These are phyloP conservation scores for Sonneratia caseolaris DNA, from an alignment of 345 rosid species.

Conservation along the genomic window DNA sequence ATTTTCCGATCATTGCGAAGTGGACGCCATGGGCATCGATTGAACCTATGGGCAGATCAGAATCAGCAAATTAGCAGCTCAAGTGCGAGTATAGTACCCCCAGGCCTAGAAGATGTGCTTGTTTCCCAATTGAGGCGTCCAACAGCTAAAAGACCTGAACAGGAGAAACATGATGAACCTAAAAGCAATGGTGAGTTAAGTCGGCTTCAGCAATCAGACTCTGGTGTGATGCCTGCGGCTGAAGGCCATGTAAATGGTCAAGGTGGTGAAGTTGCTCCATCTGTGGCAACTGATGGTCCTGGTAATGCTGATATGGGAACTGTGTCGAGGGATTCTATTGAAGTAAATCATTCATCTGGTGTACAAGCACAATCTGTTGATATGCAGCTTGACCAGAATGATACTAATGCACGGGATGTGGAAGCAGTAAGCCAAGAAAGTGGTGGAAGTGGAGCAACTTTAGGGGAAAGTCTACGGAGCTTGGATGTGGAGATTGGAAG, in stretches of 20 bases:
- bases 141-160: constrained; percentile 50
- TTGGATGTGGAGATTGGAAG: constrained; percentile 98
- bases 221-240: constrained; percentile 32
- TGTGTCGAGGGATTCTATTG: constrained; percentile 33
- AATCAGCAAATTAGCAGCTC: constrained; percentile 72
- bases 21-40: constrained; percentile 79
- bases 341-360: constrained; percentile 25
- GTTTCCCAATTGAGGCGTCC: constrained; percentile 81
- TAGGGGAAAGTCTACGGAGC: constrained; percentile 96
- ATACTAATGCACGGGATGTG: constrained; percentile 64
- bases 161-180: constrained; percentile 30
- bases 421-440: constrained; percentile 99
- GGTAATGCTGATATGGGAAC: constrained; percentile 35
- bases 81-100: constrained; percentile 62
- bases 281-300: constrained; percentile 36
- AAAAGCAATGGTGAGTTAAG: constrained; percentile 35
- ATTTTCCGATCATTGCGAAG: constrained; percentile 81
- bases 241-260: constrained; percentile 35
- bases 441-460: constrained; percentile 88
- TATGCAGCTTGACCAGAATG: constrained; percentile 91
- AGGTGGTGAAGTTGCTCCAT: constrained; percentile 27
- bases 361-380: constrained; percentile 50
- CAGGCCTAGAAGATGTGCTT: constrained; percentile 87
- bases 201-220: constrained; percentile 35
- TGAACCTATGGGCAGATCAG: constrained; percentile 89